A percentile compares a stretch with the other conserved stretches of the same genome.
Conservation (phyloP, 306 rosid genomes). For the Trichosanthes cucumerina region DNA sequence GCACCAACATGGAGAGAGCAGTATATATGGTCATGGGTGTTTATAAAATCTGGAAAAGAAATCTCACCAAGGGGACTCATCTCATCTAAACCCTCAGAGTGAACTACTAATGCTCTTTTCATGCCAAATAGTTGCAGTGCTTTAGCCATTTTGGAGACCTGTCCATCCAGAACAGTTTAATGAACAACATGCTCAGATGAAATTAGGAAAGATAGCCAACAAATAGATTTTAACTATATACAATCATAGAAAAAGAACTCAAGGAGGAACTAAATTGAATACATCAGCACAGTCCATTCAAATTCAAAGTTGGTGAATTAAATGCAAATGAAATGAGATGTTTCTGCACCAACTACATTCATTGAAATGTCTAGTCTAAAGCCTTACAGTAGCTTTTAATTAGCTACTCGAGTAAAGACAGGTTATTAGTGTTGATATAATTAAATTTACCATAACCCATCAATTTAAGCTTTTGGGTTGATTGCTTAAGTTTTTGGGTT, state of each 20-base stretch:
- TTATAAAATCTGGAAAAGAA: constrained; percentile 1
- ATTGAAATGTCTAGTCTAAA: not conserved
- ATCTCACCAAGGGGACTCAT: constrained; percentile 89
- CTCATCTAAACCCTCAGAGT: constrained; percentile 92
- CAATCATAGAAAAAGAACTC: not conserved
- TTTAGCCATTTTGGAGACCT: constrained; percentile 88
- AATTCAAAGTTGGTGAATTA: not conserved
- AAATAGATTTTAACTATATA: not conserved
- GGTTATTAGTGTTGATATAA: no score
- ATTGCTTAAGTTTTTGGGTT: no score
- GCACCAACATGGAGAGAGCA: not conserved
- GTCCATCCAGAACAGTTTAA: constrained; percentile 14
- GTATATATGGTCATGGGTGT: not conserved
- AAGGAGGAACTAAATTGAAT: not conserved
- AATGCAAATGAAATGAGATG: not conserved
- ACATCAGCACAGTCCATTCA: not conserved
- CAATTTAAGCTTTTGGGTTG: no score
- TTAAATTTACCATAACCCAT: no score
- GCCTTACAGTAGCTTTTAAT: not conserved
- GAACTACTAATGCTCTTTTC: constrained; percentile 94
- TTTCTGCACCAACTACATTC: not conserved
- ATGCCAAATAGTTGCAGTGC: constrained; percentile 72
- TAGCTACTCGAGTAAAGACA: not conserved
- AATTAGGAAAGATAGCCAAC: not conserved
- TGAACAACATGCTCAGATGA: constrained; percentile 1